A percentile compares a stretch with the other conserved stretches of the same genome.
phyloP scores from a whole-genome alignment of 169 alveolate genomes.

The Babesia caballi region DNA sequence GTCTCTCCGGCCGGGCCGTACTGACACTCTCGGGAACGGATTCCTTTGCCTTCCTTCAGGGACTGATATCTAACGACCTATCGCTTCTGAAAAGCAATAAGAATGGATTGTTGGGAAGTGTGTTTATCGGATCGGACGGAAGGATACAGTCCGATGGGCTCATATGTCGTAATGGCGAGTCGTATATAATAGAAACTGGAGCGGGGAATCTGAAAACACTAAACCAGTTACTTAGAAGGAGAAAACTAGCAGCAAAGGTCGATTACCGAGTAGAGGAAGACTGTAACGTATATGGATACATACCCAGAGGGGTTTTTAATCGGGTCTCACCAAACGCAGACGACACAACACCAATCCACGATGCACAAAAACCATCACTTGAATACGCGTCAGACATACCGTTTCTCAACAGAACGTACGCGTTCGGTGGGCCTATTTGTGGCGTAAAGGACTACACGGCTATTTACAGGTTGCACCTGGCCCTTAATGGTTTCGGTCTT shows the following conservation, averaged over 20 bases:
- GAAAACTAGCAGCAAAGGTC: conserved; percentile 53
- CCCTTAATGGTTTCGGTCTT: conserved; percentile 25
- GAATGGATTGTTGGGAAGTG: neutral
- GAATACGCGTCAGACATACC: neutral
- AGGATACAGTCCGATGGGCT: conserved; percentile 67
- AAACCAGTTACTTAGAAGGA: neutral
- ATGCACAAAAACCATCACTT: neutral
- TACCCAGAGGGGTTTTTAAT: neutral
- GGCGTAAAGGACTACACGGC: neutral
- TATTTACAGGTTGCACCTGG: conserved; percentile 2
- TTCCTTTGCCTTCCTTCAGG: conserved; percentile 71
- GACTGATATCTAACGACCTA: conserved; percentile 67
- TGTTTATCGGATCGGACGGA: conserved; percentile 71
- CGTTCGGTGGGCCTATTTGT: neutral
- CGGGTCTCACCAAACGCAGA: neutral
- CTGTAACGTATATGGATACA: neutral
- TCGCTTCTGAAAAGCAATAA: neutral
- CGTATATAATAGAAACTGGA: conserved; percentile 31
- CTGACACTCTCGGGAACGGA: conserved; percentile 65
- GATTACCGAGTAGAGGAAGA: neutral
- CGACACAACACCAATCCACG: neutral
- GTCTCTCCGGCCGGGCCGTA: conserved; percentile 56
- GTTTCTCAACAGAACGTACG: neutral
- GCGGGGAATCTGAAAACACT: neutral
- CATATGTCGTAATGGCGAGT: conserved; percentile 26